phyloP scores from a whole-genome alignment of 176 grass and related monocot genomes.

The Musa acuminata region DNA sequence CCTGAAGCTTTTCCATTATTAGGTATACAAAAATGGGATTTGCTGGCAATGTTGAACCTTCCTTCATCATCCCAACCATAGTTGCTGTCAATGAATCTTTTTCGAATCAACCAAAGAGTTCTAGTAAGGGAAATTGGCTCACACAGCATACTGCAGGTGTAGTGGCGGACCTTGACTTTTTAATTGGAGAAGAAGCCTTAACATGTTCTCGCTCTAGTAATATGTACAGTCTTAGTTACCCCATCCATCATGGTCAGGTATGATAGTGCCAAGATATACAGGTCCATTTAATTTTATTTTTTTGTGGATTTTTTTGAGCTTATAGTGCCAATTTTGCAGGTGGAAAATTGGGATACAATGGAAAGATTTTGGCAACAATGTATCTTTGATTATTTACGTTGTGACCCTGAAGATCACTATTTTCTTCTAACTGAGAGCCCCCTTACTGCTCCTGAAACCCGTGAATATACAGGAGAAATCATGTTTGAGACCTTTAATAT shows the following conservation, averaged over 20 bases:
- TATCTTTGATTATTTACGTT: conserved; percentile 85
- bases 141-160: conserved; percentile 93
- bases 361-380: conserved; percentile 99
- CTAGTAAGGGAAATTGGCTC: conserved; percentile 73
- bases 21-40: conserved; percentile 99
- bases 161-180: conserved; percentile 96
- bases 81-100: conserved; percentile 87
- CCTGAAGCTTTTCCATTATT: not conserved
- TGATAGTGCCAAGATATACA: not conserved
- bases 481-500: conserved; percentile 99
- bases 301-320: not conserved
- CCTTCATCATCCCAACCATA: conserved; percentile 89
- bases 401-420: conserved; percentile 90
- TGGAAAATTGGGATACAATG: conserved; percentile 98
- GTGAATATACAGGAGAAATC: conserved; percentile 91
- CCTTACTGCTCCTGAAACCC: conserved; percentile 70
- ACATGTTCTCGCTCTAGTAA: conserved; percentile 51
- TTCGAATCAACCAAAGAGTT: conserved; percentile 40
- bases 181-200: conserved; percentile 85
- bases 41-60: conserved; percentile 95
- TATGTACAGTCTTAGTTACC: conserved; percentile 67
- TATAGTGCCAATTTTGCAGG: conserved; percentile 27
- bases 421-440: conserved; percentile 95
- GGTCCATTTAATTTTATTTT: not conserved
- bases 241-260: conserved; percentile 91